These are phyloP conservation scores for Xylariomycetidae sp. DNA, from an alignment of 2,329 filamentous ascomycete genomes.

Conservation along the genomic window DNA sequence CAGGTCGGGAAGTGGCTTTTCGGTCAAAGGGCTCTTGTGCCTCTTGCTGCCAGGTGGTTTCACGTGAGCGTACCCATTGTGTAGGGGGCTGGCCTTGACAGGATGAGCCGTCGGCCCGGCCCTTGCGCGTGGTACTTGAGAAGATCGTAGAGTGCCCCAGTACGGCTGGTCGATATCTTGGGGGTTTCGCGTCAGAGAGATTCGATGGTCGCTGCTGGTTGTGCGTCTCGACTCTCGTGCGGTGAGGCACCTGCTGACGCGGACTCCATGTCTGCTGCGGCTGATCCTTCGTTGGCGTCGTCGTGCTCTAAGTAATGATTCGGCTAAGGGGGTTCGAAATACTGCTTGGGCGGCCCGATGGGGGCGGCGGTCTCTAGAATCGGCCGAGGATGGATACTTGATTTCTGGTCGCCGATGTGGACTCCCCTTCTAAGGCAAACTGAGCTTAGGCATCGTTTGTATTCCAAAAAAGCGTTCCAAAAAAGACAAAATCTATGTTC, in stretches of 20 bases:
- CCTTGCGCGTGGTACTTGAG: slow-evolving; percentile 10
- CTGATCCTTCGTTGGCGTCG: slow-evolving; percentile 32
- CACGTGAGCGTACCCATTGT: no score
- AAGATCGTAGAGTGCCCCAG: slow-evolving; percentile 20
- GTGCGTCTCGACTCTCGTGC: slow-evolving; percentile 14
- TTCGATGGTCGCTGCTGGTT: slow-evolving; percentile 6
- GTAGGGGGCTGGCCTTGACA: no score
- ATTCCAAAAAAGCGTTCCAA: slow-evolving; percentile 33
- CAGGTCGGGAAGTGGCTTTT: no score
- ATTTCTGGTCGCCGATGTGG: slow-evolving; percentile 33
- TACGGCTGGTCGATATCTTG: slow-evolving; percentile 19
- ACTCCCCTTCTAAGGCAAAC: slow-evolving; percentile 40
- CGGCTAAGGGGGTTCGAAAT: slow-evolving; percentile 26
- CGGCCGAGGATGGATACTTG: slow-evolving; percentile 20
- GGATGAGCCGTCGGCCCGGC: no score
- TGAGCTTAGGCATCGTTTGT: slow-evolving; percentile 39
- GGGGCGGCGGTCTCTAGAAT: slow-evolving; percentile 16
- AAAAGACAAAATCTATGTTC: slow-evolving; percentile 24
- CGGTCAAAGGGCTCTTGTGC: no score
- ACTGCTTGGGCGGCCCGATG: slow-evolving; percentile 27
- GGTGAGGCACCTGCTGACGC: slow-evolving; percentile 29
- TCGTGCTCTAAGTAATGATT: slow-evolving; percentile 25
- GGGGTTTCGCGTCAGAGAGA: slow-evolving; percentile 21
- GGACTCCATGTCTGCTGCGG: slow-evolving; percentile 28
- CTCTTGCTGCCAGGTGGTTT: no score